Evolutionary conservation across 1,284 basidiomycete genomes (phyloP).

Genomic region (Gymnopus androsaceus): DNA sequence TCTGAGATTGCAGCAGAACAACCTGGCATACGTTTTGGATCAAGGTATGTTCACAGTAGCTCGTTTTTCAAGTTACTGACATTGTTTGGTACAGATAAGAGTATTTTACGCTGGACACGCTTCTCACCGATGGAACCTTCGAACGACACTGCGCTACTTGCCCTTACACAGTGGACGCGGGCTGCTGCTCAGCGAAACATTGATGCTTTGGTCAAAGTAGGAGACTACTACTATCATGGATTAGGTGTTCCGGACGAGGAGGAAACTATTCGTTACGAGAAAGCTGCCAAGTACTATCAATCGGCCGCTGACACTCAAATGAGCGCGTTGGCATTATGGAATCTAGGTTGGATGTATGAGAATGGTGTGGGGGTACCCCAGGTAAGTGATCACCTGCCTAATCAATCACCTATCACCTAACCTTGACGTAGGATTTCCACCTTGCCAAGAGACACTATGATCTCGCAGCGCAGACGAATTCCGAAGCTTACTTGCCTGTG

Average conservation of each 20-base stretch:
- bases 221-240: constrained; percentile 93
- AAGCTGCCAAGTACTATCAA: constrained; percentile 92
- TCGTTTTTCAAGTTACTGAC: background rate
- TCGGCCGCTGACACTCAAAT: constrained; percentile 88
- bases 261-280: constrained; percentile 68
- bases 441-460: constrained; percentile 98
- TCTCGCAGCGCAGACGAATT: constrained; percentile 81
- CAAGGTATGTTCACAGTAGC: constrained; percentile 67
- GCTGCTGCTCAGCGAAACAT: constrained; percentile 93
- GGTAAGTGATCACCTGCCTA: constrained; percentile 39
- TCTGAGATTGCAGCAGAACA: constrained; percentile 94
- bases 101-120: constrained; percentile 66
- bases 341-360: constrained; percentile 99
- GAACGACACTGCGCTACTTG: constrained; percentile 79
- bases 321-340: constrained; percentile 97
- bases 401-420: background rate
- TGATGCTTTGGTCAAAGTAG: constrained; percentile 95
- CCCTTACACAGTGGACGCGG: constrained; percentile 91
- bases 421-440: constrained; percentile 77
- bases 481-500: constrained; percentile 89
- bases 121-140: constrained; percentile 70
- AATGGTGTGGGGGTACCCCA: constrained; percentile 89
- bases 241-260: constrained; percentile 72
- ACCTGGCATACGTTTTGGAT: constrained; percentile 91
- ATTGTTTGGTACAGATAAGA: constrained; percentile 57